These are phyloP conservation scores for Panicum miliaceum DNA, from an alignment of 176 grass and related monocot genomes.

Conservation along the genomic window DNA sequence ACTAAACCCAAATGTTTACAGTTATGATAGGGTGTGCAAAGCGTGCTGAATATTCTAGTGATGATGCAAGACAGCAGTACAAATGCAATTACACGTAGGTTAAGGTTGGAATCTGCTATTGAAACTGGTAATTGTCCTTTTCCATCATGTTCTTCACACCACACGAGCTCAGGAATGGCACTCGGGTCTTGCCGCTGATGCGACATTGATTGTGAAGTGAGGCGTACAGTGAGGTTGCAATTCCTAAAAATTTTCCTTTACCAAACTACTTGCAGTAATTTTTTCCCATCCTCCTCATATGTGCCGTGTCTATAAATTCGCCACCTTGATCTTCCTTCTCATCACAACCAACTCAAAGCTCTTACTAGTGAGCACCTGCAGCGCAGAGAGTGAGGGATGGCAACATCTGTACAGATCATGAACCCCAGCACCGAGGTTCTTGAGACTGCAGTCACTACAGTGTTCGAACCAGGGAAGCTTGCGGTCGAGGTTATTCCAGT, in stretches of 20 bases:
- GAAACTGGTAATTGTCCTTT: background rate
- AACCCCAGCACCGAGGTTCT: background rate
- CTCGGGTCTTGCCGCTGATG: background rate
- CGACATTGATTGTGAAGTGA: background rate
- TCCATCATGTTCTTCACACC: conserved; percentile 1
- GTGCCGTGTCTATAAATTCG: conserved; percentile 15
- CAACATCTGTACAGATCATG: conserved; percentile 3
- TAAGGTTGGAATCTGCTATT: background rate
- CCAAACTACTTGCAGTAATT: background rate
- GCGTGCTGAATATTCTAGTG: no score
- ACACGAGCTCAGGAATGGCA: background rate
- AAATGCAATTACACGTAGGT: background rate
- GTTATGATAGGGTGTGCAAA: no score
- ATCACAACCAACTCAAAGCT: background rate
- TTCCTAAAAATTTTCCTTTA: background rate
- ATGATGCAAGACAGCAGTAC: conserved; percentile 3
- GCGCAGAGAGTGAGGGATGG: conserved; percentile 8
- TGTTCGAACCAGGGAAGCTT: conserved; percentile 44
- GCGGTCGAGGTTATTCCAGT: background rate
- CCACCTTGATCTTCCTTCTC: background rate
- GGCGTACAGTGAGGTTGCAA: no score
- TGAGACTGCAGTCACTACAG: conserved; percentile 26
- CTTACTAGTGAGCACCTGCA: background rate
- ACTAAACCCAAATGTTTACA: no score
- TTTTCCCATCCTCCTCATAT: background rate